phyloP scores from a whole-genome alignment of 345 rosid genomes.

The Heritiera fomes region DNA sequence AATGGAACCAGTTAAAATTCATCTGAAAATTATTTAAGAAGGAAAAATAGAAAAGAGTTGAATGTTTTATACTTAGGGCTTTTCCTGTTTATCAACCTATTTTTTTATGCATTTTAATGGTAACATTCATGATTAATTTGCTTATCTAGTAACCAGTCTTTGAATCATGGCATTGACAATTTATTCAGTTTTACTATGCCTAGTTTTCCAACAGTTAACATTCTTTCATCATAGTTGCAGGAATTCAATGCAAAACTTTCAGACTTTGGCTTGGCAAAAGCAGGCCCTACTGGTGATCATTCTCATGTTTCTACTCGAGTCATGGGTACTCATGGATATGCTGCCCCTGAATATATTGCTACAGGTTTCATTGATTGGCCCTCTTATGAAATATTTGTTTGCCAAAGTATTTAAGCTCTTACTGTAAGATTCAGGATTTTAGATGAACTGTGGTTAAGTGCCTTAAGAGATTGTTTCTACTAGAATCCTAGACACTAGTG shows the following conservation, averaged over 20 bases:
- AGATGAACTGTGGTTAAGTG: not conserved
- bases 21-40: not conserved
- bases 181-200: not conserved
- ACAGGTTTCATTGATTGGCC: slow-evolving; percentile 41
- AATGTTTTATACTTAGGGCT: not conserved
- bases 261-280: slow-evolving; percentile 71
- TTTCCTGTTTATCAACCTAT: not conserved
- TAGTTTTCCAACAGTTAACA: not conserved
- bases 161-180: not conserved
- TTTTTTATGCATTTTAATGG: not conserved
- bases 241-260: slow-evolving; percentile 64
- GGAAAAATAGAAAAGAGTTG: not conserved
- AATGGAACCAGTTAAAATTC: not conserved
- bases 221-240: slow-evolving; percentile 30
- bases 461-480: not conserved
- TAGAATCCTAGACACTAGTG: too few relatives aligned
- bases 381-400: not conserved
- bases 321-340: slow-evolving; percentile 65
- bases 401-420: not conserved
- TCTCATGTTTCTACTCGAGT: slow-evolving; percentile 59
- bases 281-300: slow-evolving; percentile 56
- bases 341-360: slow-evolving; percentile 62
- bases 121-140: not conserved
- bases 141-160: not conserved
- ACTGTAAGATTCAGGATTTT: not conserved